phyloP scores from a whole-genome alignment of 192 early-diverging fungal species.

The Chytriomyces hyalinus region DNA sequence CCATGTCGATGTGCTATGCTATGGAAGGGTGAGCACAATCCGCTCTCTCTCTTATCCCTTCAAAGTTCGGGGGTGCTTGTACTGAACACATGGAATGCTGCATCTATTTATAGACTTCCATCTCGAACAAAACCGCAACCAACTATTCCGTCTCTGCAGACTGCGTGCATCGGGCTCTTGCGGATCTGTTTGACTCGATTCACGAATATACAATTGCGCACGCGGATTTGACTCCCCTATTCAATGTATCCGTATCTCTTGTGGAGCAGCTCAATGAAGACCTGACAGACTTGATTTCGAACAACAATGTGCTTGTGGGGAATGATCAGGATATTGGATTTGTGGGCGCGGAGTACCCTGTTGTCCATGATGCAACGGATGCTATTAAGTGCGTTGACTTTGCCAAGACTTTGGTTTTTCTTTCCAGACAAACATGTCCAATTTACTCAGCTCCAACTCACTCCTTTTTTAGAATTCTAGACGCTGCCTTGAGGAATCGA shows the following conservation, averaged over 20 bases:
- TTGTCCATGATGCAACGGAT: too few species aligned
- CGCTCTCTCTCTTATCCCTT: not conserved
- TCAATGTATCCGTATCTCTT: not conserved
- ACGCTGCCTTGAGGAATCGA: not conserved
- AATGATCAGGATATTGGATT: too few species aligned
- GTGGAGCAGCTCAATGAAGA: conserved; percentile 2
- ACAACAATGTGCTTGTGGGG: too few species aligned
- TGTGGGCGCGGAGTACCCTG: too few species aligned
- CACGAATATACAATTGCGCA: not conserved
- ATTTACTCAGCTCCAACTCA: too few species aligned
- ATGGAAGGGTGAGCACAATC: not conserved
- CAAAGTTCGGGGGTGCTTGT: not conserved
- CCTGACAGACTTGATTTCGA: not conserved
- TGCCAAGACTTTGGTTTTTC: too few species aligned
- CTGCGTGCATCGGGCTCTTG: not conserved
- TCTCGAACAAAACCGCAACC: too few species aligned
- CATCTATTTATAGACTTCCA: not conserved
- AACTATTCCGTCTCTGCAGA: not conserved
- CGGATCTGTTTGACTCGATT: conserved; percentile 9
- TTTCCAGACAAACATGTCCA: too few species aligned
- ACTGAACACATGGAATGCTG: not conserved
- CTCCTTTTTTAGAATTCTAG: too few species aligned
- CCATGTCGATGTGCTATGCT: not conserved
- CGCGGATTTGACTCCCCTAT: not conserved
- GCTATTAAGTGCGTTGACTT: too few species aligned